These are phyloP conservation scores for Paramecium sexaurelia DNA, from an alignment of 73 alveolate genomes.

Conservation along the genomic window DNA sequence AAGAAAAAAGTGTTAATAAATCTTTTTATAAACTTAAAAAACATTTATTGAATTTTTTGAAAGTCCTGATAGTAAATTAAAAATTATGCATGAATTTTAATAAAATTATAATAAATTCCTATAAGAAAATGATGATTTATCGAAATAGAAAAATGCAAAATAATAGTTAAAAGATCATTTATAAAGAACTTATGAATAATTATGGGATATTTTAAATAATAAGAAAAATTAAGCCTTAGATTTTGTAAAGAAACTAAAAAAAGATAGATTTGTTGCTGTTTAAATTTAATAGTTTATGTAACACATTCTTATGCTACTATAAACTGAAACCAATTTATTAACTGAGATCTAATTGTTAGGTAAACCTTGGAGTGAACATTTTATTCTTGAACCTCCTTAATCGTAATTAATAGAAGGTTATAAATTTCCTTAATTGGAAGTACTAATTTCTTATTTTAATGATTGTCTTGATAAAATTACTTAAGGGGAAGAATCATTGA, in stretches of 20 bases:
- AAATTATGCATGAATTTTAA: slow-evolving; percentile 2
- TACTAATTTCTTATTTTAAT: not conserved
- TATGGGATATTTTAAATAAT: slow-evolving; percentile 30
- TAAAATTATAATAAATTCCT: slow-evolving; percentile 18
- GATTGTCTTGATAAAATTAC: slow-evolving; percentile 1
- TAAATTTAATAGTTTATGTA: slow-evolving; percentile 30
- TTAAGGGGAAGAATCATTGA: not conserved
- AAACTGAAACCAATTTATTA: slow-evolving; percentile 30
- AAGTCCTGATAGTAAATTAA: slow-evolving; percentile 1
- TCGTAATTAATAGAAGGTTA: slow-evolving; percentile 26
- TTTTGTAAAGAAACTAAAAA: slow-evolving; percentile 15
- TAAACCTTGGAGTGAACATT: slow-evolving; percentile 54
- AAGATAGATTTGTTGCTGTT: slow-evolving; percentile 22
- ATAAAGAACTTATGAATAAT: slow-evolving; percentile 25
- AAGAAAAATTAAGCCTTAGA: slow-evolving; percentile 16
- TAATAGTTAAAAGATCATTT: slow-evolving; percentile 18
- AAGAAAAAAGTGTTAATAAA: not conserved
- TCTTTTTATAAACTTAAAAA: not conserved
- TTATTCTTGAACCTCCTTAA: slow-evolving; percentile 41
- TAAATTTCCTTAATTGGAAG: slow-evolving; percentile 30
- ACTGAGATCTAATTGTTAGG: slow-evolving; percentile 17
- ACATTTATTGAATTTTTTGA: slow-evolving; percentile 32
- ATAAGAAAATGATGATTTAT: slow-evolving; percentile 36
- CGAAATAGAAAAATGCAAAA: slow-evolving; percentile 50
- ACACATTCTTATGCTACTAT: slow-evolving; percentile 13